Percentiles rank a stretch among this genome's conserved stretches.
phyloP scores from a whole-genome alignment of 108 stramenopile species.

The Nitzschia palea region DNA sequence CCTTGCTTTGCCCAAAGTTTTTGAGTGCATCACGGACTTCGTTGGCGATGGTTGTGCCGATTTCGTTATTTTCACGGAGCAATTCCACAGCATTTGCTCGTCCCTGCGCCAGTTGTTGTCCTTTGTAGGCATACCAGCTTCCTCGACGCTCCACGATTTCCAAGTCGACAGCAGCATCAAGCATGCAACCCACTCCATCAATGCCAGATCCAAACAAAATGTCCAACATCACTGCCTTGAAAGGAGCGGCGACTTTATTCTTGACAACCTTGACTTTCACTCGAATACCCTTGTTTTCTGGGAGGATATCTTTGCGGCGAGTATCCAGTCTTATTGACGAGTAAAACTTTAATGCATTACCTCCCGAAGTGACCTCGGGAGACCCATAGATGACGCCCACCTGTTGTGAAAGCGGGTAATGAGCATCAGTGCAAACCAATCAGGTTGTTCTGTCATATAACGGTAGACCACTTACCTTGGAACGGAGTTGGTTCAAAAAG shows the following conservation, averaged over 20 bases:
- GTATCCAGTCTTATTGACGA: slow-evolving; percentile 88
- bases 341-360: slow-evolving; percentile 96
- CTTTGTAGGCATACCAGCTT: slow-evolving; percentile 83
- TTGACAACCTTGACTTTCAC: slow-evolving; percentile 94
- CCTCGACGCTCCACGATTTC: slow-evolving; percentile 83
- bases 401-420: background rate
- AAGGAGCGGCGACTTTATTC: slow-evolving; percentile 96
- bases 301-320: slow-evolving; percentile 84
- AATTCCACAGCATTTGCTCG: slow-evolving; percentile 60
- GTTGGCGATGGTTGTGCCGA: slow-evolving; percentile 49
- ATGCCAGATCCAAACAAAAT: slow-evolving; percentile 88
- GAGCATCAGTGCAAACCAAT: background rate
- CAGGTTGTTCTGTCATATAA: background rate
- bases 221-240: slow-evolving; percentile 83
- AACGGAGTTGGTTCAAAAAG: slow-evolving; percentile 93
- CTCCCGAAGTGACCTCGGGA: slow-evolving; percentile 95
- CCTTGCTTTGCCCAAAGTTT: slow-evolving; percentile 25
- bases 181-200: slow-evolving; percentile 78
- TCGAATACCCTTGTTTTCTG: slow-evolving; percentile 90
- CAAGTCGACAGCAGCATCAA: slow-evolving; percentile 86
- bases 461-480: slow-evolving; percentile 82
- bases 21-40: slow-evolving; percentile 64
- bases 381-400: slow-evolving; percentile 90
- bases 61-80: slow-evolving; percentile 55
- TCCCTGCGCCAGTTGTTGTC: slow-evolving; percentile 83